A percentile compares a stretch with the other conserved stretches of the same genome.
These are phyloP conservation scores for Biscogniauxia mediterranea DNA, from an alignment of 2,329 filamentous ascomycete genomes.

Conservation along the genomic window DNA sequence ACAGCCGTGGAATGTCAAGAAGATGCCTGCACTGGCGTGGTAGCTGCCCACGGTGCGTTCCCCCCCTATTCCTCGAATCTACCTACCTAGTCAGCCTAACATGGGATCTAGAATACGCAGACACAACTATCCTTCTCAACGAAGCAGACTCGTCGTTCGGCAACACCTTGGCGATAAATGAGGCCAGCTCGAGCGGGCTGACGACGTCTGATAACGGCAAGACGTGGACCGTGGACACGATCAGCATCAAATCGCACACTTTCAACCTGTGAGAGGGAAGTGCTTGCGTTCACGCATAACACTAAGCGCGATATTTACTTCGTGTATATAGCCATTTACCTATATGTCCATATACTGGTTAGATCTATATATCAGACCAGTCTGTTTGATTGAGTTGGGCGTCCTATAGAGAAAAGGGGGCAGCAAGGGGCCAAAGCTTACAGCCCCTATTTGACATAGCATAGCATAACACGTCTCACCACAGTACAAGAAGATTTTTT, in stretches of 20 bases:
- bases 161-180: constrained; percentile 28
- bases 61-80: background rate
- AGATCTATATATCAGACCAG: background rate
- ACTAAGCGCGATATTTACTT: background rate
- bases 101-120: constrained; percentile 24
- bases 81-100: no score
- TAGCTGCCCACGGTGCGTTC: constrained; percentile 31
- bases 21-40: constrained; percentile 26
- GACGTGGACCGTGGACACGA: constrained; percentile 29
- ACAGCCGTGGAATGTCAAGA: constrained; percentile 34
- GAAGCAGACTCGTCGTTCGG: constrained; percentile 27
- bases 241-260: constrained; percentile 30
- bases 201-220: constrained; percentile 27
- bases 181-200: constrained; percentile 27
- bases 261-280: constrained; percentile 9
- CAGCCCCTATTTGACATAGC: no score
- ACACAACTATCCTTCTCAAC: constrained; percentile 31
- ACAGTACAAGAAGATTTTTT: no score
- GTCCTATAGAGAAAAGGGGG: no score
- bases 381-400: no score
- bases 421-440: no score
- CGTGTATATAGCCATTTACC: background rate
- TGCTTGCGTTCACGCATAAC: background rate
- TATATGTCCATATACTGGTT: background rate
- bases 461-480: no score